A percentile compares a stretch with the other conserved stretches of the same genome.
Conservation (phyloP, 441 rosid genomes). For the Syzygium malaccense region DNA sequence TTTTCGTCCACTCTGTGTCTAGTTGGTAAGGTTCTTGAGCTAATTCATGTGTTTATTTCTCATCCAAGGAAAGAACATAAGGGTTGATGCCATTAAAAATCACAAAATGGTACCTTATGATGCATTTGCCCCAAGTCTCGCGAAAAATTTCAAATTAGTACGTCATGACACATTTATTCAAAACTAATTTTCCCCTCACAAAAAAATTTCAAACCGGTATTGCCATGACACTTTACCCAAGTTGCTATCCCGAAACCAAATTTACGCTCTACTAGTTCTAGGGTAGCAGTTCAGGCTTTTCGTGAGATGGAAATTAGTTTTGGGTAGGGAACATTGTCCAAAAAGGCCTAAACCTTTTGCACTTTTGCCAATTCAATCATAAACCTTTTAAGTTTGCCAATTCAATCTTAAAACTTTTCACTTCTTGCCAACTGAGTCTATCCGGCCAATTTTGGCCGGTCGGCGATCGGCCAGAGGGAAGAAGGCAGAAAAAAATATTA, state of each 20-base stretch:
- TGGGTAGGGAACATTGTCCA: no score
- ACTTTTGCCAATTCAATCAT: no score
- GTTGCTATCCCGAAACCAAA: accelerated
- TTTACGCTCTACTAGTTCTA: accelerated
- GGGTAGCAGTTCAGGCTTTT: neutral
- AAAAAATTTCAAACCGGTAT: neutral
- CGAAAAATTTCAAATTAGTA: accelerated
- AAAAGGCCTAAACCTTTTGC: no score
- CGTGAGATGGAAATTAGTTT: accelerated
- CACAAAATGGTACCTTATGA: neutral
- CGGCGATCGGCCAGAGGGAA: no score
- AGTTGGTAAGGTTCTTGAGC: neutral
- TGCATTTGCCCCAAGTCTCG: neutral
- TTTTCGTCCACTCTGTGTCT: neutral
- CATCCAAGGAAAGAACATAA: neutral
- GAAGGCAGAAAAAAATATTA: no score
- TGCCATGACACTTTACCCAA: accelerated
- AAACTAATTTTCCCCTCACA: neutral
- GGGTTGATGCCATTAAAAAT: neutral
- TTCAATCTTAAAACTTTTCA: no score
- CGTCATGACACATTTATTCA: neutral
- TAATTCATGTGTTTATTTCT: neutral
- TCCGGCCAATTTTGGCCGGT: no score
- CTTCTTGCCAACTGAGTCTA: no score
- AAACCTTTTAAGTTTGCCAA: no score